These are phyloP conservation scores for Yamadazyma sp. DNA, from an alignment of 805 yeast genomes.

Conservation along the genomic window DNA sequence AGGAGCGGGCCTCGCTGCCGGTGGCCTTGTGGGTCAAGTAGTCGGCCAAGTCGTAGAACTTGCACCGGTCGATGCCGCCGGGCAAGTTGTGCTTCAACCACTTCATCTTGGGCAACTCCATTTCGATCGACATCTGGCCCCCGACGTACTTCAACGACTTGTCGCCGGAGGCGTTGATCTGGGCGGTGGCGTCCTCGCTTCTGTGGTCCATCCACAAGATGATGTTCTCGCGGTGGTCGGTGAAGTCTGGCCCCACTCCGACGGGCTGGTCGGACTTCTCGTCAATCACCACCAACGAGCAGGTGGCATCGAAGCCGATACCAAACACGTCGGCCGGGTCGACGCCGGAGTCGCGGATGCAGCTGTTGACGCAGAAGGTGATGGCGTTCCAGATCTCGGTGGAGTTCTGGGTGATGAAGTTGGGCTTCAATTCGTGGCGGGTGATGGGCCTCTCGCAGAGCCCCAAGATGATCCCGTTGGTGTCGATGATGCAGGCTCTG, in stretches of 20 bases:
- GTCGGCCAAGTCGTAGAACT: constrained; percentile 92
- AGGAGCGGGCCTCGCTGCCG: constrained; percentile 81
- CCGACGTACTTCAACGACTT: constrained; percentile 88
- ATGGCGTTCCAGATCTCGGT: constrained; percentile 90
- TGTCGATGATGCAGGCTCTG: constrained; percentile 87
- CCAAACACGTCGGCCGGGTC: constrained; percentile 72
- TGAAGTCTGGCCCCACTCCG: constrained; percentile 90
- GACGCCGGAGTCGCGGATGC: constrained; percentile 72
- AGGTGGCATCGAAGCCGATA: constrained; percentile 96
- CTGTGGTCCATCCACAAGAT: constrained; percentile 99
- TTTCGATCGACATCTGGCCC: constrained; percentile 96
- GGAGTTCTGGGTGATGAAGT: constrained; percentile 80
- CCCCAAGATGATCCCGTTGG: constrained; percentile 76
- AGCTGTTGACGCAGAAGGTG: constrained; percentile 75
- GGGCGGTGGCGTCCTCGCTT: constrained; percentile 76
- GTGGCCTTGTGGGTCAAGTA: constrained; percentile 90
- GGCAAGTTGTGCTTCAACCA: constrained; percentile 92
- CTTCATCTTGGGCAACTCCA: constrained; percentile 96
- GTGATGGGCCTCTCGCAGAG: constrained; percentile 77
- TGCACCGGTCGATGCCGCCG: constrained; percentile 54
- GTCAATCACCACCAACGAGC: constrained; percentile 83
- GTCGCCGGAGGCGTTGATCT: constrained; percentile 78
- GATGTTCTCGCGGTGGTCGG: constrained; percentile 71
- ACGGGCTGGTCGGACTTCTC: constrained; percentile 67
- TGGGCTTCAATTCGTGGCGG: constrained; percentile 71